Base-by-base conservation (phyloP, 169 alveolate species). In the Plasmodium berghei region DNA sequence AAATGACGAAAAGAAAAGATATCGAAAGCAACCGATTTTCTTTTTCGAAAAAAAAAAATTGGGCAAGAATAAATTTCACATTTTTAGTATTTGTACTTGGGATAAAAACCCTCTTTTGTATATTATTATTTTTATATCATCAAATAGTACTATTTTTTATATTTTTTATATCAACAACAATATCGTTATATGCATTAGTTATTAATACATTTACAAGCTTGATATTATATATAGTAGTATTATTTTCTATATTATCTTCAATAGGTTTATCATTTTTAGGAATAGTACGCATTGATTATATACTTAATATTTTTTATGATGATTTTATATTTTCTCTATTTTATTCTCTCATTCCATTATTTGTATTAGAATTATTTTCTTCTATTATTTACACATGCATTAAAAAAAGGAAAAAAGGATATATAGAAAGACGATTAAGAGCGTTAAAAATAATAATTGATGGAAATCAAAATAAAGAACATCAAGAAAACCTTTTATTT, bases 11-110 rank as follows among this genome's bases (percentile, higher is more conserved):
- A 9, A 56, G 58, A 14, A 69, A 56, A 20, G 89, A 42, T 16
- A 20, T 4, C 3, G 66, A 63, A 69, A 16, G 46, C 54, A 63
- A 28, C 40, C 16, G 75, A 5, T 24, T 64, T 64, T 26, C 54
- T 26, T 63, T 48, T 64, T 20, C 26, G 9, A 77, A 62, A 22
- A 48, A 45, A 70, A 48, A 28, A 20, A 56, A 77, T 55, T 77
- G 89, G 89, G 16, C 58, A 2, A 66, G 70, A 77, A 77, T 77
- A 52, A 62, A 64, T 64, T 77, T 77, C 66, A 77, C 75, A 67
- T 77, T 77, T 55, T 70, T 77, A 58, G 89, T 77, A 42, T 77
- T 77, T 64, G 74, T 77, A 66, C 56, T 77, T 20, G 89, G 89
- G 8, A 77, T 77, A 42, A 77, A 77, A 77, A 77, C 89, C 6